A percentile compares a stretch with the other conserved stretches of the same genome.
These are phyloP conservation scores for Naegleria gruberi DNA, from an alignment of 208 protist genomes.

Conservation along the genomic window DNA sequence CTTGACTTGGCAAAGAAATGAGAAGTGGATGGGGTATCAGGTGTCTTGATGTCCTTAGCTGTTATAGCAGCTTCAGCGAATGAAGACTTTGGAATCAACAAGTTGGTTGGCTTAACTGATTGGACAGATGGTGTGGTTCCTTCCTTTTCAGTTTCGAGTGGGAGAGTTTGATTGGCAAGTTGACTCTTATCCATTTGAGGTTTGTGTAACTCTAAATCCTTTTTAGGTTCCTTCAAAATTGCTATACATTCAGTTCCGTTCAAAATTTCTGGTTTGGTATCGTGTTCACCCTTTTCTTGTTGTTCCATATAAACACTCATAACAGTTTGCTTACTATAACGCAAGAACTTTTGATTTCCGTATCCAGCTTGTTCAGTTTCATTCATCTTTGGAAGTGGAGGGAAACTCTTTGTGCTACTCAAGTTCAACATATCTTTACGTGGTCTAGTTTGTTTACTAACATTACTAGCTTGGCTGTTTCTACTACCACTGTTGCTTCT, in stretches of 20 bases:
- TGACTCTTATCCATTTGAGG: neutral
- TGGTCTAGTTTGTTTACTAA: neutral
- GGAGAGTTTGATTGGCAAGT: neutral
- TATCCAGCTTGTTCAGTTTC: neutral
- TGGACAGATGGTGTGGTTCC: neutral
- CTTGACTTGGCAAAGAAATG: neutral
- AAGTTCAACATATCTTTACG: neutral
- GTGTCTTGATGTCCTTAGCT: slow-evolving; percentile 6
- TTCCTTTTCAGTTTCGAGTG: neutral
- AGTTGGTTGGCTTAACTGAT: neutral
- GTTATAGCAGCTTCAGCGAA: slow-evolving; percentile 16
- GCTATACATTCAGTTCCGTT: neutral
- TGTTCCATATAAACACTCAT: neutral
- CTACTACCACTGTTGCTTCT: neutral
- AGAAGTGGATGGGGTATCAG: neutral
- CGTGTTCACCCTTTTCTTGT: neutral
- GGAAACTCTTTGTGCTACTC: neutral
- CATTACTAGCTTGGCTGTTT: neutral
- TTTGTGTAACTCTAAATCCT: neutral
- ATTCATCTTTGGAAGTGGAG: neutral
- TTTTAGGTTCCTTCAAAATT: neutral
- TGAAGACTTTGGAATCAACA: neutral
- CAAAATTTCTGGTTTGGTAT: neutral
- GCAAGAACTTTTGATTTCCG: neutral
- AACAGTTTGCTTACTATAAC: neutral